Conservation (phyloP, 2,329 filamentous ascomycete species). For the Hortaea sp. region DNA sequence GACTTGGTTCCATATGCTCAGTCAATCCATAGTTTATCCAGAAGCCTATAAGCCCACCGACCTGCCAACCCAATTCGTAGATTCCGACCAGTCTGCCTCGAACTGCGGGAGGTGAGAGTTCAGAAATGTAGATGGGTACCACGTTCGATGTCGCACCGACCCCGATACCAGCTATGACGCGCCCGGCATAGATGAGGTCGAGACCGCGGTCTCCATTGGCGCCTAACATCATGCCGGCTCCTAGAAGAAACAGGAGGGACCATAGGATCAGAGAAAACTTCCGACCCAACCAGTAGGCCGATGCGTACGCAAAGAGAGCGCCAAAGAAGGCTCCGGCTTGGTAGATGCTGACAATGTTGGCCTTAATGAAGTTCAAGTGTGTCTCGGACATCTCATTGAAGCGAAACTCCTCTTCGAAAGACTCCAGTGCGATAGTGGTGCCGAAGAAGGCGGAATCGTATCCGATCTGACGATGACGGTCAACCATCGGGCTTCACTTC, state of each 20-base stretch:
- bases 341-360: slow-evolving; percentile 73
- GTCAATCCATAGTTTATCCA: slow-evolving; percentile 36
- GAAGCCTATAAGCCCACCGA: slow-evolving; percentile 41
- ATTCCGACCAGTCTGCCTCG: slow-evolving; percentile 50
- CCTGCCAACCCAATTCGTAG: slow-evolving; percentile 48
- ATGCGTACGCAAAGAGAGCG: slow-evolving; percentile 56
- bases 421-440: slow-evolving; percentile 60
- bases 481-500: background rate
- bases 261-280: slow-evolving; percentile 54
- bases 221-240: slow-evolving; percentile 63
- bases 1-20: slow-evolving; percentile 33
- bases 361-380: slow-evolving; percentile 50
- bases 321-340: slow-evolving; percentile 73
- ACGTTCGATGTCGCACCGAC: slow-evolving; percentile 48
- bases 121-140: slow-evolving; percentile 50
- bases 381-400: slow-evolving; percentile 42
- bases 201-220: slow-evolving; percentile 52
- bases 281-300: slow-evolving; percentile 58
- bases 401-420: slow-evolving; percentile 59
- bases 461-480: slow-evolving; percentile 11
- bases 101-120: slow-evolving; percentile 48
- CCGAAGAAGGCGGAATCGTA: slow-evolving; percentile 55
- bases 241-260: slow-evolving; percentile 55
- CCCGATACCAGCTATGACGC: slow-evolving; percentile 48
- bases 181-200: slow-evolving; percentile 49